Evolutionary conservation across 73 alveolate species (phyloP), one percentile per base, ranked within the genome.

Genomic region (Symbiodinium natans): DNA sequence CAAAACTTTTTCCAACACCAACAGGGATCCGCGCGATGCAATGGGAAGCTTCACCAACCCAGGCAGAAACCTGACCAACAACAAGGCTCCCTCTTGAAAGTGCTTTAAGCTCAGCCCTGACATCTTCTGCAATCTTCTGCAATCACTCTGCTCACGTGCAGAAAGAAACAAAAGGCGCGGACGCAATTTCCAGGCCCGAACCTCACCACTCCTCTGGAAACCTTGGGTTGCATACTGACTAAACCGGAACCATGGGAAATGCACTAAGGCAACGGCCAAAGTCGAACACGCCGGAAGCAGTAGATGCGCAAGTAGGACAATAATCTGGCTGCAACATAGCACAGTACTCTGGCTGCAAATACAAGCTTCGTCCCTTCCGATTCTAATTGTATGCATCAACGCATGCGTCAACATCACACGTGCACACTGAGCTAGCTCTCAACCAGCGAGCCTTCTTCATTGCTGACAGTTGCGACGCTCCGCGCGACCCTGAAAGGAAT

Each of bases 161-260:
- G n/a, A n/a, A n/a, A n/a, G n/a, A n/a, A n/a, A n/a, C n/a, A n/a
- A n/a, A n/a, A n/a, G n/a, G n/a, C n/a, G 80, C 80, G 80, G 36
- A 63, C 80, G 27, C 80, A 63, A 63, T 63, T 63, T n/a, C 80
- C 80, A n/a, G 80, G 80, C 27, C 80, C 80, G 27, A 63, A 63
- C 80, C 27, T 63, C 80, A 29, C 80, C 33, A 63, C 80, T 31
- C 80, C 80, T 63, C 36, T 63, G 80, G 80, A 63, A 23, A 63
- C 80, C 80, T 63, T 2, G 27, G 80, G 33, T 29, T 63, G 11
- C 19, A 25, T n/a, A n/a, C n/a, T n/a, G n/a, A n/a, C n/a, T n/a
- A 1, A 4, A n/a, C 80, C 38, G 80, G 80, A n/a, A 63, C 15
- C 17, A 25, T 36, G 80, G 38, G 15, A 29, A 23, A 25, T 13